phyloP scores from a whole-genome alignment of 306 rosid genomes.

The Prunus dulcis region DNA sequence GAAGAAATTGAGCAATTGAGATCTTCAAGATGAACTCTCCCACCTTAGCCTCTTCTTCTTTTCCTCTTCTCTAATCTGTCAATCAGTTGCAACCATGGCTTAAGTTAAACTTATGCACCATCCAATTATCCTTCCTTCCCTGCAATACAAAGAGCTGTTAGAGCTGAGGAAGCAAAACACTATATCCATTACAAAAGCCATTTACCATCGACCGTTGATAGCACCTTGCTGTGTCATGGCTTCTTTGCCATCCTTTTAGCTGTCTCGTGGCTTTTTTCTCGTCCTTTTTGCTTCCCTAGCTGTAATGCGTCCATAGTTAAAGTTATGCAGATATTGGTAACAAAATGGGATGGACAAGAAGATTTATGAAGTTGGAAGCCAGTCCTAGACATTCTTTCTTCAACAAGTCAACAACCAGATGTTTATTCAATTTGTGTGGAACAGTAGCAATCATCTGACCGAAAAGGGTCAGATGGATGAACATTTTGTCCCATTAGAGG shows the following conservation, averaged over 20 bases:
- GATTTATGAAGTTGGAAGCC: background rate
- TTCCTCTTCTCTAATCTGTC: slow-evolving; percentile 1
- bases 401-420: background rate
- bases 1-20: no score
- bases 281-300: slow-evolving; percentile 50
- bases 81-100: background rate
- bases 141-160: slow-evolving; percentile 31
- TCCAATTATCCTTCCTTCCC: slow-evolving; percentile 35
- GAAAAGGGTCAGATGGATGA: background rate
- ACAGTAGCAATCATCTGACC: background rate
- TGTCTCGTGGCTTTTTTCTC: slow-evolving; percentile 40
- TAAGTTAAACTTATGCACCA: background rate
- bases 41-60: background rate
- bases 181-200: background rate
- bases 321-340: slow-evolving; percentile 2
- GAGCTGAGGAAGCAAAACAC: slow-evolving; percentile 12
- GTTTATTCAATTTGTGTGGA: background rate
- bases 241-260: slow-evolving; percentile 46
- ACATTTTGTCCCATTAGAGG: background rate
- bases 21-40: background rate
- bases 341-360: background rate
- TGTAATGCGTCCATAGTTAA: slow-evolving; percentile 33
- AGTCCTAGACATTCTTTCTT: background rate
- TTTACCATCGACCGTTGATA: slow-evolving; percentile 39
- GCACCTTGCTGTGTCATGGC: slow-evolving; percentile 19